Evolutionary conservation across 139 green algal species (phyloP), one percentile per base, ranked within the genome.

Genomic region (Zygnema circumcarinatum): DNA sequence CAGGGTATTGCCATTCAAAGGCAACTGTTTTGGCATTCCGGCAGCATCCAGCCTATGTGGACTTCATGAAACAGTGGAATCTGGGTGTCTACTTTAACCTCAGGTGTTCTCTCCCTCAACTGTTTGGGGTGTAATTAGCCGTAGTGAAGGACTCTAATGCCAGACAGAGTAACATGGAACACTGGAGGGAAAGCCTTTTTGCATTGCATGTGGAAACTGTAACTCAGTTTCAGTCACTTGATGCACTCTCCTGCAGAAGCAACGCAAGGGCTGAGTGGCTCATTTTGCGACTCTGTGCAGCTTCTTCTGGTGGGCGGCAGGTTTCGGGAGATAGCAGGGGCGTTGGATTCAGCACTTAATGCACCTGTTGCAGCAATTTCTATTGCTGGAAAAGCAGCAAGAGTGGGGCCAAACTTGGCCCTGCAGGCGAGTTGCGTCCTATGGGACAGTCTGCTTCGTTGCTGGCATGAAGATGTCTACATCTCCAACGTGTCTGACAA

Each of bases 21-120:
- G 84, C 85, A 0, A 83, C 88, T 1, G 56, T 96, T 41, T 89
- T 93, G n/a, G 68, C 79, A 2, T 92, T 99, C 67, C 87, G 96
- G 0, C 78, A 38, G 2, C 93, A 86, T 16, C 21, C 87, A 38
- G 90, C 93, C 2, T 93, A 94, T 73, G 40, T 87, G 0, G 89
- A 89, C 31, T 98, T 96, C 82, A 38, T 94, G 36, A 93, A 93
- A 80, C 87, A 93, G 21, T 99, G 96, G 96, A 98, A 98, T 90
- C 89, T 97, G 3, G 80, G 88, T 0, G 96, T 97, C 21, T 99
- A 99, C 93, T 98, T 97, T 91, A 91, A 81, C 47, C 84, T 94
- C 56, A 85, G 79, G 79, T 86, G 21, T 16, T 52, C 11, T 16
- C 69, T 78, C 16, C 47, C 47, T 62, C 47, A 7, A 62, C 47